These are phyloP conservation scores for Mortierella claussenii DNA, from an alignment of 192 early-diverging fungal genomes.

Conservation along the genomic window DNA sequence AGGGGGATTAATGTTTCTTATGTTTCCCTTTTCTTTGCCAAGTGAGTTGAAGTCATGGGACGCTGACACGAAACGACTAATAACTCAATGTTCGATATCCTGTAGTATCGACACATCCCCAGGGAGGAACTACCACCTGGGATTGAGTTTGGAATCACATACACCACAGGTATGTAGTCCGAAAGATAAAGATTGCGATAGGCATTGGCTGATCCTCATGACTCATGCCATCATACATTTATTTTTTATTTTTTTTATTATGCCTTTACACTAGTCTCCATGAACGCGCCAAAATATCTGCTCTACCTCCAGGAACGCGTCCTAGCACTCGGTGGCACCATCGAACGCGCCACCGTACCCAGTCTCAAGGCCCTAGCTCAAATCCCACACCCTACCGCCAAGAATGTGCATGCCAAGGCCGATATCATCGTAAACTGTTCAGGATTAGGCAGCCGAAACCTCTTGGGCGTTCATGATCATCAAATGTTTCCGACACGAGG, in stretches of 20 bases:
- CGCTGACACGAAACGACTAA: too few species aligned
- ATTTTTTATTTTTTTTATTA: background rate
- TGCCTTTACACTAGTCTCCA: conserved; percentile 61
- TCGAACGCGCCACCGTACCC: conserved; percentile 46
- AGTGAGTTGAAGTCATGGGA: too few species aligned
- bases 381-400: conserved; percentile 19
- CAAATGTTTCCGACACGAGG: conserved; percentile 82
- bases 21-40: background rate
- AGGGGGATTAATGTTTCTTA: background rate
- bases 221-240: conserved; percentile 1
- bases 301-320: conserved; percentile 64
- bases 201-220: background rate
- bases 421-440: conserved; percentile 85
- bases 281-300: conserved; percentile 77
- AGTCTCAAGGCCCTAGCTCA: conserved; percentile 63
- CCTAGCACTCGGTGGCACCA: conserved; percentile 59
- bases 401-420: conserved; percentile 18
- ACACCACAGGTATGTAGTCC: conserved; percentile 62
- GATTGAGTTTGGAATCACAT: conserved; percentile 68
- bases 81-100: too few species aligned
- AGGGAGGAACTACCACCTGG: conserved; percentile 61
- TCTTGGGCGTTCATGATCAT: conserved; percentile 79
- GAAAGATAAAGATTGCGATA: background rate
- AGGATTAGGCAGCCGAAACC: conserved; percentile 70
- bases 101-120: conserved; percentile 56